Evolutionary conservation across 805 yeast genomes (phyloP).

Genomic region (Yamadazyma ubonensis): DNA sequence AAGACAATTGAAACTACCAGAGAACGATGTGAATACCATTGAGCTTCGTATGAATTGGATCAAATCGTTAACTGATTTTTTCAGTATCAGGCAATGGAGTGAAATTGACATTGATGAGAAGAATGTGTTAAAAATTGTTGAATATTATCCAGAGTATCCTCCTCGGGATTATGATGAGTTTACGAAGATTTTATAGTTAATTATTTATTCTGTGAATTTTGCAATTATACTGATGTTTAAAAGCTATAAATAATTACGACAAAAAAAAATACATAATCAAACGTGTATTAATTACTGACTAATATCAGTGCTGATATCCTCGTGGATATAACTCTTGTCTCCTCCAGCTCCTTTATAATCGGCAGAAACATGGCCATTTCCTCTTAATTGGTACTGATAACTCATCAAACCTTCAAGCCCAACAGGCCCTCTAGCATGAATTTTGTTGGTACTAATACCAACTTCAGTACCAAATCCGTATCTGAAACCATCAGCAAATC

Average conservation of each 20-base stretch:
- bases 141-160: conserved; percentile 51
- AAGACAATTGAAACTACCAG: conserved; percentile 43
- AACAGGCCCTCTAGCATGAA: conserved; percentile 98
- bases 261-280: not conserved
- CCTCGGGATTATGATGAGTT: conserved; percentile 28
- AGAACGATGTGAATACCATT: conserved; percentile 49
- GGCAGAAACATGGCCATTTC: conserved; percentile 89
- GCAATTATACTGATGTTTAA: too few species aligned
- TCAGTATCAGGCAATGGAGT: conserved; percentile 61
- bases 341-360: conserved; percentile 97
- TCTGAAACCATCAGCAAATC: conserved; percentile 98
- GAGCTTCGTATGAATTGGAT: conserved; percentile 72
- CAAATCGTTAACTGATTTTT: conserved; percentile 59
- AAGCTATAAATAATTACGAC: too few species aligned
- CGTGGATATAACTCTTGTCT: conserved; percentile 69
- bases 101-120: conserved; percentile 30
- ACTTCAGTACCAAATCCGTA: conserved; percentile 99
- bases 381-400: conserved; percentile 90
- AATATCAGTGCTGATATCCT: conserved; percentile 18
- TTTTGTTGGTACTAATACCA: conserved; percentile 94
- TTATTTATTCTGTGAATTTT: not conserved
- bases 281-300: not conserved
- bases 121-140: conserved; percentile 42
- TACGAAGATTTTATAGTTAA: conserved; percentile 13
- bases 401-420: conserved; percentile 96